Base-by-base conservation (phyloP, 108 stramenopile genomes). In the Asterionellopsis glacialis region DNA sequence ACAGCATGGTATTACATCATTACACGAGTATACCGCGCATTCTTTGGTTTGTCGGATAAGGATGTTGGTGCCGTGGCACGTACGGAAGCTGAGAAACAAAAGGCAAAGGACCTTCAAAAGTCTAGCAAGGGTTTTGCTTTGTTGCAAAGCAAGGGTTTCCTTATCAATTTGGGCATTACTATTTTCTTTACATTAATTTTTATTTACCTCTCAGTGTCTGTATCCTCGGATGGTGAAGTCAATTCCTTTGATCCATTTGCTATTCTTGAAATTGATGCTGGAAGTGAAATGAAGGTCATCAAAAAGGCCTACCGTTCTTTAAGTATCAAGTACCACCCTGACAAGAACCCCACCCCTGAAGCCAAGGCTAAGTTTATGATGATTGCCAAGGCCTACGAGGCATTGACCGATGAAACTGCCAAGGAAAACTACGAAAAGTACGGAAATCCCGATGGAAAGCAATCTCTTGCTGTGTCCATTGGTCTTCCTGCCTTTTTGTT, bases 361-460 rank as follows among this genome's bases (percentile, higher is more conserved):
- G 91, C 93, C 0, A 91, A 93, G 72, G 96, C 92, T 11, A 94
- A 85, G 59, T 98, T 98, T 74, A 94, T 95, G 88, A 93, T 95
- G 83, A 89, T 98, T 14, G 83, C 91, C 52, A 95, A 95, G 71
- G 97, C 97, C 43, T 96, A 96, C 79, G 93, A 96, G 71, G 80
- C 94, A 19, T 73, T 98, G n/a, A 93, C 93, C 3, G 91, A 98
- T 55, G 84, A 83, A 24, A 79, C 71, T 12, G 89, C 93, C 41
- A 75, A 85, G 59, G 88, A 90, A 61, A 90, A 96, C 53, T 99
- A 84, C 64, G 96, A 98, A 77, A 89, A 96, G 70, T 96, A 93
- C 69, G 99, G 99, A 47, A 96, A 98, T 63, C 98, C 98, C 21
- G 98, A 98, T 67, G 98, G 98, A 44, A 97, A 97, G 80, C 98